A percentile compares a stretch with the other conserved stretches of the same genome.
These are phyloP conservation scores for Candida coquimbonensis DNA, from an alignment of 805 yeast genomes.

Conservation along the genomic window DNA sequence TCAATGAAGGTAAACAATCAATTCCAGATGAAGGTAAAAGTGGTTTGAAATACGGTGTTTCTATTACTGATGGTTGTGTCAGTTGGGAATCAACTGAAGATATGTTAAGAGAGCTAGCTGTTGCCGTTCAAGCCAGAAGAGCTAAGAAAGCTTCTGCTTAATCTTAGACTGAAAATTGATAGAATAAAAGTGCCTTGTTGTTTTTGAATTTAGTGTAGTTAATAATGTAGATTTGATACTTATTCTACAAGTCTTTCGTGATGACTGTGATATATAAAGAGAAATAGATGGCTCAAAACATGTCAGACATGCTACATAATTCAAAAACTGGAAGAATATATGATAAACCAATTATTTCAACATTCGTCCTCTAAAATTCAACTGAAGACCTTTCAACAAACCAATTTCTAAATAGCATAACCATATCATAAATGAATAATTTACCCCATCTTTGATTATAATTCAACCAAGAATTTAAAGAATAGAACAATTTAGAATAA, in stretches of 20 bases:
- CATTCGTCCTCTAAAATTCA: too few relatives aligned
- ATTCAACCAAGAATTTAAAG: conserved; percentile 26
- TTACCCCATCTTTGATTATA: conserved; percentile 12
- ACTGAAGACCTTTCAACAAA: background rate
- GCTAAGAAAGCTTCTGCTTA: too few relatives aligned
- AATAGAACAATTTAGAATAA: background rate
- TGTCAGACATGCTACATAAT: too few relatives aligned
- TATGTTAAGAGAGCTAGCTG: conserved; percentile 73
- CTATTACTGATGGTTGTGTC: conserved; percentile 96
- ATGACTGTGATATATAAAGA: too few relatives aligned
- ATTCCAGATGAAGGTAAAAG: conserved; percentile 73
- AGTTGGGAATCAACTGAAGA: conserved; percentile 82
- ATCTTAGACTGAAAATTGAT: too few relatives aligned
- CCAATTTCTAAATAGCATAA: conserved; percentile 11
- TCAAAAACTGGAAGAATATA: too few relatives aligned
- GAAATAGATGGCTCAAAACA: too few relatives aligned
- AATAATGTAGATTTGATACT: too few relatives aligned
- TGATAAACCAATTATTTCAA: too few relatives aligned
- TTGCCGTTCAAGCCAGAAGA: conserved; percentile 81
- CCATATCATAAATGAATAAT: conserved; percentile 14
- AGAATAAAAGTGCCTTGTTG: too few relatives aligned
- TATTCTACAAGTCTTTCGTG: too few relatives aligned
- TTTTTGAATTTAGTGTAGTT: too few relatives aligned
- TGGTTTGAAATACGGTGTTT: conserved; percentile 83
- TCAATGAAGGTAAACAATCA: conserved; percentile 89